These are phyloP conservation scores for Candida railenensis DNA, from an alignment of 805 yeast species.

Conservation along the genomic window DNA sequence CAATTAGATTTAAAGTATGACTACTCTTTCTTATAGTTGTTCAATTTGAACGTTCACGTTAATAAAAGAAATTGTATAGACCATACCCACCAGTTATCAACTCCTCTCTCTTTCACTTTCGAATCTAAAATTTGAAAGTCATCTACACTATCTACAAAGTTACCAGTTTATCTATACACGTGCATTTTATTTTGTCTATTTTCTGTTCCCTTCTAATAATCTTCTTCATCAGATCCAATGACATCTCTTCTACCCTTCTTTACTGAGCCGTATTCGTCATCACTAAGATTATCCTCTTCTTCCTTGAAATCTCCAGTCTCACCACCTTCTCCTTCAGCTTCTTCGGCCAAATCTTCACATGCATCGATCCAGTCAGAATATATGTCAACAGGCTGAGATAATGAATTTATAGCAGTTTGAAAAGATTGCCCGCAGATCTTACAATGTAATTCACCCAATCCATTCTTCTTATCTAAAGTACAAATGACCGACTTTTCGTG, in stretches of 20 bases:
- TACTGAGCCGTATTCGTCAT: constrained; percentile 28
- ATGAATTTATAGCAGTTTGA: constrained; percentile 81
- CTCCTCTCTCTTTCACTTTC: no score
- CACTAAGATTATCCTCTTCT: constrained; percentile 32
- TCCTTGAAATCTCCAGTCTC: constrained; percentile 16
- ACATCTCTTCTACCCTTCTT: constrained; percentile 17
- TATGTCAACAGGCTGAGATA: constrained; percentile 89
- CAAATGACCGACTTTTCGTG: constrained; percentile 92
- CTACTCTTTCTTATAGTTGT: no score
- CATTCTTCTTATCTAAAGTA: constrained; percentile 79
- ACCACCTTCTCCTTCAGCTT: constrained; percentile 33
- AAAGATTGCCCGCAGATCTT: constrained; percentile 93
- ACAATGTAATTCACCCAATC: constrained; percentile 81
- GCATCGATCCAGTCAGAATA: constrained; percentile 99
- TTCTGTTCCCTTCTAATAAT: constrained; percentile 9
- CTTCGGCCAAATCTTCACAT: constrained; percentile 82
- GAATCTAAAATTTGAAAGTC: no score
- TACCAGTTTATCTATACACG: not conserved
- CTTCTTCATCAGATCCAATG: constrained; percentile 30
- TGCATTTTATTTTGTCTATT: not conserved
- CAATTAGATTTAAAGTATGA: no score
- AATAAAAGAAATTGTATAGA: not conserved
- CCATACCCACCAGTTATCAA: no score
- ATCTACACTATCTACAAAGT: no score
- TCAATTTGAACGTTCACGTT: not conserved